Evolutionary conservation across 139 green algal genomes (phyloP).

Genomic region (Parachlorella kessleri): DNA sequence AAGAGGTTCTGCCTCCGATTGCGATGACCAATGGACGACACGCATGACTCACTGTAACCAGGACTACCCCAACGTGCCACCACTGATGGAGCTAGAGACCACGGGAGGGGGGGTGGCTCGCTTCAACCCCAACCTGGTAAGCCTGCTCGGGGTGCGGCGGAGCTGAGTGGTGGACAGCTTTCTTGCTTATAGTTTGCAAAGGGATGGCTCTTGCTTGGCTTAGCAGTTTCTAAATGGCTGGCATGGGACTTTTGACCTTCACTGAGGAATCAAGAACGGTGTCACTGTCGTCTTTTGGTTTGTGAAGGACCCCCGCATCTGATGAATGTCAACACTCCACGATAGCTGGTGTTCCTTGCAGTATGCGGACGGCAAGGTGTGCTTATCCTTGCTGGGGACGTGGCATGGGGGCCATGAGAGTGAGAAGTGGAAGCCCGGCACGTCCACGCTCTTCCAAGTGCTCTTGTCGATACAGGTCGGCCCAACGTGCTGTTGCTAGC

Average conservation of each 20-base stretch:
- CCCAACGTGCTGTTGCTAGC: too few species aligned
- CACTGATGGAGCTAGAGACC: constrained; percentile 70
- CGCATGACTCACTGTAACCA: background rate
- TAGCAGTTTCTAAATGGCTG: too few species aligned
- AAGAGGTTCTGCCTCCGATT: too few species aligned
- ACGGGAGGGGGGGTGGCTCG: constrained; percentile 73
- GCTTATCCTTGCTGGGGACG: constrained; percentile 73
- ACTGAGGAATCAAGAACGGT: too few species aligned
- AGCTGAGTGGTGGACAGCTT: too few species aligned
- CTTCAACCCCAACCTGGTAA: constrained; percentile 92
- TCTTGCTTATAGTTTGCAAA: too few species aligned
- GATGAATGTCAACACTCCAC: too few species aligned
- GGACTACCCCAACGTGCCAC: constrained; percentile 78
- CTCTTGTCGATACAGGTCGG: constrained; percentile 84
- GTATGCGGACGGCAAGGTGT: constrained; percentile 59
- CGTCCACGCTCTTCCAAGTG: constrained; percentile 73
- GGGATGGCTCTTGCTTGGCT: too few species aligned
- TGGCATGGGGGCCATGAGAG: constrained; percentile 66
- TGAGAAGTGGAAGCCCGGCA: constrained; percentile 76
- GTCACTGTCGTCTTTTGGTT: too few species aligned
- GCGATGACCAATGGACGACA: too few species aligned
- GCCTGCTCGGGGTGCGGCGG: constrained; percentile 82
- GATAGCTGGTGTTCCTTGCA: constrained; percentile 70
- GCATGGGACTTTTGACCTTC: too few species aligned
- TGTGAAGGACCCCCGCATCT: too few species aligned